Conservation (phyloP, 305 asterid species). For the Rubia occidens region DNA sequence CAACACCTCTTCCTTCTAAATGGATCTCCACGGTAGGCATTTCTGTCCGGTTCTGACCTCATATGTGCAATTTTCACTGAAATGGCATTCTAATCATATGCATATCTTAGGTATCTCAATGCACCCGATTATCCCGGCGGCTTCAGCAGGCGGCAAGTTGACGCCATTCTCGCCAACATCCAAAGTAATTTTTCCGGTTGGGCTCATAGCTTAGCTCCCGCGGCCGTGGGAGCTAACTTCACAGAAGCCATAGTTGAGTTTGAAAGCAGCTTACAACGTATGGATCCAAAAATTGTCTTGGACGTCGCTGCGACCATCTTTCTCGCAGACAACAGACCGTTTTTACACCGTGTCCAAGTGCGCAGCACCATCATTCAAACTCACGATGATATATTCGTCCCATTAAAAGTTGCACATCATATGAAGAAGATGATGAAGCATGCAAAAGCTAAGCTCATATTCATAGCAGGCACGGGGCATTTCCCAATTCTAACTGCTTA, state of each 20-base stretch:
- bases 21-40: conserved; percentile 9
- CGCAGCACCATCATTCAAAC: conserved; percentile 4
- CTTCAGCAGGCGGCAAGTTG: background rate
- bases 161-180: background rate
- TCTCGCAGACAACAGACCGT: background rate
- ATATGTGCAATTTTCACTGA: background rate
- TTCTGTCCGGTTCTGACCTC: background rate
- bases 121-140: background rate
- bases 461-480: background rate
- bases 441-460: background rate
- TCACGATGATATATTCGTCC: conserved; percentile 4
- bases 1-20: conserved; percentile 13
- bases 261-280: background rate
- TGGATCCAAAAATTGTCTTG: conserved; percentile 1
- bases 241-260: background rate
- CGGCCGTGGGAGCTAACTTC: background rate
- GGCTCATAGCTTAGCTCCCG: conserved; percentile 4
- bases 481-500: conserved; percentile 14
- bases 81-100: background rate
- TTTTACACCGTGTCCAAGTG: background rate
- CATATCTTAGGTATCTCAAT: conserved; percentile 6
- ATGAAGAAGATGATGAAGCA: conserved; percentile 1
- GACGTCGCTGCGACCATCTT: conserved; percentile 2
- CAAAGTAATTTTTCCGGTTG: conserved; percentile 1
- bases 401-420: background rate